Conservation (phyloP, 2,329 filamentous ascomycete genomes). For the Grosmannia huntii region DNA sequence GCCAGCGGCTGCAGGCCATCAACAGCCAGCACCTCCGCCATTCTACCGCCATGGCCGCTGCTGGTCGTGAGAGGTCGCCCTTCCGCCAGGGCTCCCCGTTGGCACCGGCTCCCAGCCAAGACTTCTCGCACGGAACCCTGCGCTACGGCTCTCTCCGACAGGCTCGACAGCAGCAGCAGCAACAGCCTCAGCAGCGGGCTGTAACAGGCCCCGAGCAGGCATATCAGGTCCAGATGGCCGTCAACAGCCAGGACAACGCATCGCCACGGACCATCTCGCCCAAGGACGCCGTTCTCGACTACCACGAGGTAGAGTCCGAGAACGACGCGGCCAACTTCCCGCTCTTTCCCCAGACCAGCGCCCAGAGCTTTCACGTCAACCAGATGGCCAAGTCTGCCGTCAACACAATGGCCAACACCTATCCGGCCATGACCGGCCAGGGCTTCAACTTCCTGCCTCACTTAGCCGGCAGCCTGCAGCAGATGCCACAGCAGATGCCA, state of each 20-base stretch:
- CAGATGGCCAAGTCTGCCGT: constrained; percentile 6
- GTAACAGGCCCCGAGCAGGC: constrained; percentile 33
- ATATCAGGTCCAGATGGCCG: constrained; percentile 26
- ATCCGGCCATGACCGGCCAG: constrained; percentile 21
- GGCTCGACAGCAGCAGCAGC: constrained; percentile 29
- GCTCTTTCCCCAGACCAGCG: constrained; percentile 42
- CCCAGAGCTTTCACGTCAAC: constrained; percentile 29
- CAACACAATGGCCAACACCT: constrained; percentile 9
- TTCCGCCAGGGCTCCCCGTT: constrained; percentile 62
- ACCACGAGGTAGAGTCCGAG: constrained; percentile 46
- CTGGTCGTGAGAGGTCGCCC: constrained; percentile 60
- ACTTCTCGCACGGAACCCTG: constrained; percentile 23
- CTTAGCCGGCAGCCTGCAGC: constrained; percentile 23
- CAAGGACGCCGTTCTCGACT: constrained; percentile 81
- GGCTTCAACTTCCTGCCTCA: constrained; percentile 21
- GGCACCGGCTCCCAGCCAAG: constrained; percentile 31
- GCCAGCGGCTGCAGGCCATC: constrained; percentile 64
- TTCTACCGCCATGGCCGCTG: constrained; percentile 29
- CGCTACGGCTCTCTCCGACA: constrained; percentile 41
- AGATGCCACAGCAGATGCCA: neutral
- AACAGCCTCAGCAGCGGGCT: constrained; percentile 43
- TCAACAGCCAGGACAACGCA: constrained; percentile 27
- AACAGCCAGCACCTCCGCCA: constrained; percentile 55
- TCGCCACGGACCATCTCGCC: constrained; percentile 84
- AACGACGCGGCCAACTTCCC: constrained; percentile 44